Conservation (phyloP, 2,329 filamentous ascomycete genomes). For the Cladosporium sp. region DNA sequence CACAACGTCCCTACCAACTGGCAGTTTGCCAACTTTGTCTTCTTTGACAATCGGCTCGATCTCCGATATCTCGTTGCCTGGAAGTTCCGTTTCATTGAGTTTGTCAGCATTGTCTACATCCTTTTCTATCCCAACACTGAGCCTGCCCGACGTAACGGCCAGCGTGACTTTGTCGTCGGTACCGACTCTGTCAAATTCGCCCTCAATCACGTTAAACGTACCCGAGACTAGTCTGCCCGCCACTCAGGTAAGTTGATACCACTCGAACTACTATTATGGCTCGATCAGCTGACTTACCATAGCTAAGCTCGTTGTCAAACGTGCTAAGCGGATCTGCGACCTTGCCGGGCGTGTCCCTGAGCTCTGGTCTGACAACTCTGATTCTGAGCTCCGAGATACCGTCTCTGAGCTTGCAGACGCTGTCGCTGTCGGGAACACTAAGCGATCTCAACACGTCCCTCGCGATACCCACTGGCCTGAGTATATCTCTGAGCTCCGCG, state of each 20-base stretch:
- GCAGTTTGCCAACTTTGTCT: neutral
- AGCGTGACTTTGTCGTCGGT: neutral
- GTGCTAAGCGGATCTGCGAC: constrained; percentile 16
- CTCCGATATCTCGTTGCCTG: neutral
- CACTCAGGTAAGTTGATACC: neutral
- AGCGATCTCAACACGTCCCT: constrained; percentile 18
- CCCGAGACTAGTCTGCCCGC: neutral
- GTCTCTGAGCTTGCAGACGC: constrained; percentile 11
- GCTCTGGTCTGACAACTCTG: constrained; percentile 16
- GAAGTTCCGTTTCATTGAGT: neutral
- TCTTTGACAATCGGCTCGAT: neutral
- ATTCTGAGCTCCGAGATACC: constrained; percentile 14
- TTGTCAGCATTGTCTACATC: neutral
- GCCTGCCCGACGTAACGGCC: neutral
- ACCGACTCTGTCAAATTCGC: neutral
- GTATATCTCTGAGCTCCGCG: constrained; percentile 13
- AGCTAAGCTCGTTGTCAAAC: constrained; percentile 11
- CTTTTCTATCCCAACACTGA: neutral
- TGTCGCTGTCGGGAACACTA: neutral
- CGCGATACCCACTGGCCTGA: constrained; percentile 5
- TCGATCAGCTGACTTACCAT: constrained; percentile 15
- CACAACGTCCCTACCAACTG: neutral
- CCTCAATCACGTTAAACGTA: neutral
- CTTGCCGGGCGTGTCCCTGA: constrained; percentile 16
- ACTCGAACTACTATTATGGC: too few species aligned